phyloP scores from a whole-genome alignment of 2,329 filamentous ascomycete genomes.

The Thermothelomyces thermophilus region DNA sequence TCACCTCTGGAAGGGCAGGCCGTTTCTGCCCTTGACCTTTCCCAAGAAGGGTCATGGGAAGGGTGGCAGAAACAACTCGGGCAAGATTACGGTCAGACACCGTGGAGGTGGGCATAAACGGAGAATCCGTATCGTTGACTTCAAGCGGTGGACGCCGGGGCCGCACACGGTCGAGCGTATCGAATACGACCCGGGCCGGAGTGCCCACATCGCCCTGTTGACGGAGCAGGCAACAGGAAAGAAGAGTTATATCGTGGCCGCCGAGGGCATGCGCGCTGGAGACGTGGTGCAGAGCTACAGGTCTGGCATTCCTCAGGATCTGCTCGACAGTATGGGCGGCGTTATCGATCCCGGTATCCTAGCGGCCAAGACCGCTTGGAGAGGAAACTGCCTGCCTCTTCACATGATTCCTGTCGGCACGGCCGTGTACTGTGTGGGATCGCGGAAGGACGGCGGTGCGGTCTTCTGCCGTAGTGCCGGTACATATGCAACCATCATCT shows the following conservation, averaged over 20 bases:
- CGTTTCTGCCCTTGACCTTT: conserved; percentile 75
- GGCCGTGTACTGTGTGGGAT: conserved; percentile 83
- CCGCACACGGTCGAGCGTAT: conserved; percentile 87
- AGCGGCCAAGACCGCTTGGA: conserved; percentile 86
- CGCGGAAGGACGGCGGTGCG: conserved; percentile 62
- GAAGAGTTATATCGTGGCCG: conserved; percentile 89
- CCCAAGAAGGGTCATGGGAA: conserved; percentile 89
- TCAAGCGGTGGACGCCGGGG: conserved; percentile 69
- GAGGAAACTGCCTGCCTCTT: conserved; percentile 90
- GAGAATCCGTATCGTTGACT: conserved; percentile 88
- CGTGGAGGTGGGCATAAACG: conserved; percentile 87
- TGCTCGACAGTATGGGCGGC: conserved; percentile 89
- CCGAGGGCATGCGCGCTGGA: conserved; percentile 86
- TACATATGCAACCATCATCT: conserved; percentile 80
- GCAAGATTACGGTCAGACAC: conserved; percentile 81
- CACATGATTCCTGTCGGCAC: conserved; percentile 97
- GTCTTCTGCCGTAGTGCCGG: conserved; percentile 94
- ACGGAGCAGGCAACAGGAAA: conserved; percentile 65
- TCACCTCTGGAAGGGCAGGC: conserved; percentile 91
- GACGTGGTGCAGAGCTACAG: conserved; percentile 91
- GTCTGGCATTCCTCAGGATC: conserved; percentile 75
- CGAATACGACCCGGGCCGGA: conserved; percentile 91
- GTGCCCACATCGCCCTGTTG: conserved; percentile 84
- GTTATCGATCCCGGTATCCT: conserved; percentile 90
- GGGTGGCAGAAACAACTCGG: conserved; percentile 85